Percentiles rank a stretch among this genome's conserved stretches.
Evolutionary conservation across 2,329 filamentous ascomycete genomes (phyloP).

Genomic region (Phoma sp.): DNA sequence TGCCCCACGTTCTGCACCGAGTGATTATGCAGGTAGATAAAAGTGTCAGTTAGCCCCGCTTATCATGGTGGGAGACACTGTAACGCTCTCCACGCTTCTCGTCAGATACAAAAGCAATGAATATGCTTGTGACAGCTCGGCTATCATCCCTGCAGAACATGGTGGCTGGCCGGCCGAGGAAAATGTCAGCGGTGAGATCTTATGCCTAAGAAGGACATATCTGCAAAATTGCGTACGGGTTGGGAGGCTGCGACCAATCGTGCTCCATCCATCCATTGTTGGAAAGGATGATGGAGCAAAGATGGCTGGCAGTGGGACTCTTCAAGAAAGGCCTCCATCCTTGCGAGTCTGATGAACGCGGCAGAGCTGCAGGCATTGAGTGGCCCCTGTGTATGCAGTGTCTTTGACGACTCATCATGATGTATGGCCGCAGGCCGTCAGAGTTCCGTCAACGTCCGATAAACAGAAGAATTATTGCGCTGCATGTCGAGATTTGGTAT

Average conservation of each 20-base stretch:
- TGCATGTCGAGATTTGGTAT: background rate
- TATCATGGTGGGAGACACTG: conserved; percentile 22
- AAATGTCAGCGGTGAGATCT: background rate
- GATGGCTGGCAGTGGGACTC: background rate
- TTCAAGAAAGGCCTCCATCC: background rate
- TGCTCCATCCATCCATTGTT: conserved; percentile 4
- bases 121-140: conserved; percentile 13
- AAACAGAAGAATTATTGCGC: background rate
- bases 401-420: conserved; percentile 8
- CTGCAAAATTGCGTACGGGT: background rate
- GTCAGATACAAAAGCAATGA: conserved; percentile 14
- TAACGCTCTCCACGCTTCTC: conserved; percentile 30
- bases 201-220: background rate
- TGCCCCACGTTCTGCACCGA: background rate
- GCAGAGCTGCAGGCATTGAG: conserved; percentile 3
- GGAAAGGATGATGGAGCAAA: conserved; percentile 5
- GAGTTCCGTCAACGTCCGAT: background rate
- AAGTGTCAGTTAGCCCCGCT: conserved; percentile 21
- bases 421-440: conserved; percentile 1
- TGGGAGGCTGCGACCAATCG: conserved; percentile 10
- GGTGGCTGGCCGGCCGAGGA: background rate
- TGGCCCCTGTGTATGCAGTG: background rate
- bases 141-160: background rate
- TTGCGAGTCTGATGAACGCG: background rate
- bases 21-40: conserved; percentile 24